Conservation (phyloP, 1,139 yeast species). For the Geotrichum australiense region DNA sequence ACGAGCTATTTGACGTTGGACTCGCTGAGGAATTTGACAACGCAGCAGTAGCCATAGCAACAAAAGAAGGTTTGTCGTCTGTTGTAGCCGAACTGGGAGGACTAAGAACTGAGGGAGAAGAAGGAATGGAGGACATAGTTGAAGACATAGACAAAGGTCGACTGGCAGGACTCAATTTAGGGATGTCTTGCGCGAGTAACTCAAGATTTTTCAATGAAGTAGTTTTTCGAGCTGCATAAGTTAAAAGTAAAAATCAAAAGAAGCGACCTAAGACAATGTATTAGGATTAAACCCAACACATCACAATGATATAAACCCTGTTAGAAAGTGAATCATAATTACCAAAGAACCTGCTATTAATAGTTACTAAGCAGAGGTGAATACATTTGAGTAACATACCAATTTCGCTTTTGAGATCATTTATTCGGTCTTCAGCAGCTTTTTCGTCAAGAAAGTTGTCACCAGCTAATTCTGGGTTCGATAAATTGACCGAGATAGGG, state of each 20-base stretch:
- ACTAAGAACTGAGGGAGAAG: slow-evolving; percentile 11
- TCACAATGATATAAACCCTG: too few species aligned
- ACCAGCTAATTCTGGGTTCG: too few species aligned
- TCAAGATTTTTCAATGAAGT: slow-evolving; percentile 17
- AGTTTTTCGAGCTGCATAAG: slow-evolving; percentile 15
- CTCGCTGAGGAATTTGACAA: slow-evolving; percentile 5
- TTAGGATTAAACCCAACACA: too few species aligned
- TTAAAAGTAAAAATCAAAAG: background rate
- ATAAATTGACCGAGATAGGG: too few species aligned
- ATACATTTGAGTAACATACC: slow-evolving; percentile 8
- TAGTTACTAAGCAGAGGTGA: slow-evolving; percentile 8
- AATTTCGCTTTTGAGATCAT: slow-evolving; percentile 14
- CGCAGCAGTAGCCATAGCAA: slow-evolving; percentile 4
- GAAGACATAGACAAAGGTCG: slow-evolving; percentile 15
- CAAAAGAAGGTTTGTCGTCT: background rate
- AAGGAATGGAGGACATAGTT: slow-evolving; percentile 14
- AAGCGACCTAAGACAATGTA: too few species aligned
- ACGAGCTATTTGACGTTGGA: slow-evolving; percentile 5
- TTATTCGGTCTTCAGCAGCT: slow-evolving; percentile 15
- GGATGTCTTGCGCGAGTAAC: slow-evolving; percentile 18
- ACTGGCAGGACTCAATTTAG: slow-evolving; percentile 13
- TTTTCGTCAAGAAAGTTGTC: slow-evolving; percentile 11
- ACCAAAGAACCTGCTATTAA: too few species aligned
- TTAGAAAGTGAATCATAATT: slow-evolving; percentile 13
- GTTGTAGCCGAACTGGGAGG: slow-evolving; percentile 4